A percentile compares a stretch with the other conserved stretches of the same genome.
These are phyloP conservation scores for Chlorella sorokiniana DNA, from an alignment of 139 green algal species.

Conservation along the genomic window DNA sequence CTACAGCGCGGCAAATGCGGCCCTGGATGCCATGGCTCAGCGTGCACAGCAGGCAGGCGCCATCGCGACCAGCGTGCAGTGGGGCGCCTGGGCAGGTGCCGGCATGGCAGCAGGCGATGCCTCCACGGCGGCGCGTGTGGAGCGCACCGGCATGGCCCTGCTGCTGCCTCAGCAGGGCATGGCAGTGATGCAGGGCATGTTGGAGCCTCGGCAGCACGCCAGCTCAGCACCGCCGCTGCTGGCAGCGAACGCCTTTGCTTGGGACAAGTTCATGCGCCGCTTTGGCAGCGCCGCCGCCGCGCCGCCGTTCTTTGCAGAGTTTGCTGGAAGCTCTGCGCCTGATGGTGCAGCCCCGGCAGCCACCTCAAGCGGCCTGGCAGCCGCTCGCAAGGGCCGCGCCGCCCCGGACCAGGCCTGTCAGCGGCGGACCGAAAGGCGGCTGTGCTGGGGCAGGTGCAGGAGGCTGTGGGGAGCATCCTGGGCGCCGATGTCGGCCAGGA, in stretches of 20 bases:
- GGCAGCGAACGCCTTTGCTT: slow-evolving; percentile 45
- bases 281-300: slow-evolving; percentile 30
- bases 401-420: neutral
- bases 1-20: slow-evolving; percentile 80
- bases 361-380: neutral
- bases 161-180: slow-evolving; percentile 51
- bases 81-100: slow-evolving; percentile 84
- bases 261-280: slow-evolving; percentile 42
- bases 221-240: slow-evolving; percentile 29
- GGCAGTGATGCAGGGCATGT: slow-evolving; percentile 37
- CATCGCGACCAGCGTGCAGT: slow-evolving; percentile 69
- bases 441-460: slow-evolving; percentile 36
- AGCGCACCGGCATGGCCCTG: slow-evolving; percentile 72
- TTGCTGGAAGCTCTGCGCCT: slow-evolving; percentile 7
- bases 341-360: neutral
- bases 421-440: slow-evolving; percentile 30
- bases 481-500: slow-evolving; percentile 46
- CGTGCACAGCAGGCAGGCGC: slow-evolving; percentile 23
- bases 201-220: slow-evolving; percentile 12
- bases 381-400: neutral
- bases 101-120: slow-evolving; percentile 82
- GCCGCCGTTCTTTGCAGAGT: slow-evolving; percentile 41
- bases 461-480: slow-evolving; percentile 52
- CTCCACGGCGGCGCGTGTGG: slow-evolving; percentile 57
- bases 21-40: slow-evolving; percentile 58